phyloP scores from a whole-genome alignment of 2,329 filamentous ascomycete genomes.

The Verticillium tricorpus region DNA sequence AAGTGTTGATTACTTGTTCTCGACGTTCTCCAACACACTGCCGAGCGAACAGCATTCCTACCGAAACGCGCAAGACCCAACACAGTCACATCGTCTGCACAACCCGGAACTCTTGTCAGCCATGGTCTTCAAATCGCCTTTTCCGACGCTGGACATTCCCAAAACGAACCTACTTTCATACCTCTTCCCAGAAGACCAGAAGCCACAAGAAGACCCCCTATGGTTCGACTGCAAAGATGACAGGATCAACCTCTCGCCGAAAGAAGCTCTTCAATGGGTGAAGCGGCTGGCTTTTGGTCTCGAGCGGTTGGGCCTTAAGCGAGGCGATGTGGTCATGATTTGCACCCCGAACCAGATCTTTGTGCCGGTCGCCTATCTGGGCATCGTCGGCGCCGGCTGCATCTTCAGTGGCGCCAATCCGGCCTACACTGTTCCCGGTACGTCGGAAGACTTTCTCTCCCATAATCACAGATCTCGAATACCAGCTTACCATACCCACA shows the following conservation, averaged over 20 bases:
- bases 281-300: slow-evolving; percentile 47
- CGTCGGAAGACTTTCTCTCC: too few species aligned
- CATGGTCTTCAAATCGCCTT: slow-evolving; percentile 40
- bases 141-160: slow-evolving; percentile 35
- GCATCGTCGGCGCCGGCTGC: slow-evolving; percentile 45
- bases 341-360: slow-evolving; percentile 52
- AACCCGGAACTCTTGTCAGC: neutral
- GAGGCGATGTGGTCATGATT: slow-evolving; percentile 48
- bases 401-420: slow-evolving; percentile 53
- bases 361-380: slow-evolving; percentile 49
- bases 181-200: slow-evolving; percentile 23
- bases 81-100: too few species aligned
- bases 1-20: too few species aligned
- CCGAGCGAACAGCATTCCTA: too few species aligned
- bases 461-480: too few species aligned
- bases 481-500: too few species aligned
- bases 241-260: slow-evolving; percentile 37
- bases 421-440: slow-evolving; percentile 36
- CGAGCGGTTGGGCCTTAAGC: slow-evolving; percentile 36
- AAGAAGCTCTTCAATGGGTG: slow-evolving; percentile 43
- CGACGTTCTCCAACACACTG: neutral
- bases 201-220: slow-evolving; percentile 38
- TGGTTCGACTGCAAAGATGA: slow-evolving; percentile 49
- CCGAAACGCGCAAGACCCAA: too few species aligned
- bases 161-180: slow-evolving; percentile 38